Percentiles rank a stretch among this genome's conserved stretches.
Evolutionary conservation across 805 yeast genomes (phyloP).

Genomic region (Wickerhamomyces bovis): DNA sequence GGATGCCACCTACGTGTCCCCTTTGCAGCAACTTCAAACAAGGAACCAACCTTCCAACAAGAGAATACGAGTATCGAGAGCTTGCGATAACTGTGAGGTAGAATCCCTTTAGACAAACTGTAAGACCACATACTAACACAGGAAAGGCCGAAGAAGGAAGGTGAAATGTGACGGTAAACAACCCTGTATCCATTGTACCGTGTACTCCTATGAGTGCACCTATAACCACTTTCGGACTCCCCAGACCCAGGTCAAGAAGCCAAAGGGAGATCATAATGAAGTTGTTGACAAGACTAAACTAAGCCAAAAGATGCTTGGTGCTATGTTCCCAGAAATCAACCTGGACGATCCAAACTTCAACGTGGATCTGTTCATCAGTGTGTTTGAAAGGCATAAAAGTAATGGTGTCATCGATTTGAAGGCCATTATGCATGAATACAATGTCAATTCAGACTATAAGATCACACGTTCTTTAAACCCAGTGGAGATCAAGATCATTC

Average conservation of each 20-base stretch:
- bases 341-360: slow-evolving; percentile 11
- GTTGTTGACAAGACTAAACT: slow-evolving; percentile 1
- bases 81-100: slow-evolving; percentile 58
- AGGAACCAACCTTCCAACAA: slow-evolving; percentile 29
- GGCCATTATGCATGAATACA: slow-evolving; percentile 13
- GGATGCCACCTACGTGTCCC: slow-evolving; percentile 19
- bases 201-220: slow-evolving; percentile 77
- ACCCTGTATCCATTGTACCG: slow-evolving; percentile 85
- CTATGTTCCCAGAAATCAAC: slow-evolving; percentile 18
- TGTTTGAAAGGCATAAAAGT: slow-evolving; percentile 13
- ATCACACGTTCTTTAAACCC: slow-evolving; percentile 29
- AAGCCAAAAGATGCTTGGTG: slow-evolving; percentile 4
- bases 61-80: slow-evolving; percentile 61
- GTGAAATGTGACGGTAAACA: slow-evolving; percentile 82
- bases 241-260: slow-evolving; percentile 6
- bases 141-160: slow-evolving; percentile 47
- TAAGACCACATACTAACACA: background rate
- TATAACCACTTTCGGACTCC: slow-evolving; percentile 64
- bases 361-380: slow-evolving; percentile 10
- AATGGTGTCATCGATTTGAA: slow-evolving; percentile 17
- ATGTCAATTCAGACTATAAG: slow-evolving; percentile 3
- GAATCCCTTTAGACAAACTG: background rate
- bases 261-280: slow-evolving; percentile 1
- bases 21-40: slow-evolving; percentile 16
- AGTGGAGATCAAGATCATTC: slow-evolving; percentile 44